Evolutionary conservation across 495 filamentous ascomycete species (phyloP).

Genomic region (Penicillium bovifimosum): DNA sequence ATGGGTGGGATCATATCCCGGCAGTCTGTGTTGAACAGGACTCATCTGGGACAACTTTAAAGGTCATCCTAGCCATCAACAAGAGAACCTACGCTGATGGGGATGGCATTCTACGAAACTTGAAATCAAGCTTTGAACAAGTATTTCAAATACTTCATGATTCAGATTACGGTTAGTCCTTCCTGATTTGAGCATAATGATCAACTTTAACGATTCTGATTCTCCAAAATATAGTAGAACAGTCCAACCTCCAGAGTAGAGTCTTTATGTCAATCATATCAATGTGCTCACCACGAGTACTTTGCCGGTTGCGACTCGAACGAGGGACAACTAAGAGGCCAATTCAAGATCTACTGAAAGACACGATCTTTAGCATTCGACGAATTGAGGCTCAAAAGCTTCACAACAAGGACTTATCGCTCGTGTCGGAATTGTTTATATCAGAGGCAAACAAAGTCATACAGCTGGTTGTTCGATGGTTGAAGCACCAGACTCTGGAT

Average conservation of each 20-base stretch:
- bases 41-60: neutral
- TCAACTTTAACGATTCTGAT: too few relatives aligned
- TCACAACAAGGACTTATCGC: neutral
- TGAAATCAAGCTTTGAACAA: constrained; percentile 10
- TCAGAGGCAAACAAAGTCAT: constrained; percentile 9
- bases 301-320: constrained; percentile 10
- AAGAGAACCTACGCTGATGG: constrained; percentile 13
- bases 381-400: too few relatives aligned
- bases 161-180: constrained; percentile 9
- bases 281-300: constrained; percentile 12
- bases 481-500: neutral
- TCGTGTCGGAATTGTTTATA: constrained; percentile 1
- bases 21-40: constrained; percentile 10
- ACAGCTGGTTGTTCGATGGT: constrained; percentile 10
- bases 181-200: too few relatives aligned
- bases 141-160: constrained; percentile 9
- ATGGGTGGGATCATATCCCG: constrained; percentile 13
- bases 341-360: constrained; percentile 7
- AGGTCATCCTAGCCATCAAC: constrained; percentile 13
- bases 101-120: constrained; percentile 6
- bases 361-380: constrained; percentile 1
- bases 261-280: constrained; percentile 1
- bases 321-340: neutral
- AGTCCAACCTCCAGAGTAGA: too few relatives aligned
- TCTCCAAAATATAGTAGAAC: too few relatives aligned